phyloP scores from a whole-genome alignment of 352 stramenopile genomes.

The Salisapilia sapeloensis region DNA sequence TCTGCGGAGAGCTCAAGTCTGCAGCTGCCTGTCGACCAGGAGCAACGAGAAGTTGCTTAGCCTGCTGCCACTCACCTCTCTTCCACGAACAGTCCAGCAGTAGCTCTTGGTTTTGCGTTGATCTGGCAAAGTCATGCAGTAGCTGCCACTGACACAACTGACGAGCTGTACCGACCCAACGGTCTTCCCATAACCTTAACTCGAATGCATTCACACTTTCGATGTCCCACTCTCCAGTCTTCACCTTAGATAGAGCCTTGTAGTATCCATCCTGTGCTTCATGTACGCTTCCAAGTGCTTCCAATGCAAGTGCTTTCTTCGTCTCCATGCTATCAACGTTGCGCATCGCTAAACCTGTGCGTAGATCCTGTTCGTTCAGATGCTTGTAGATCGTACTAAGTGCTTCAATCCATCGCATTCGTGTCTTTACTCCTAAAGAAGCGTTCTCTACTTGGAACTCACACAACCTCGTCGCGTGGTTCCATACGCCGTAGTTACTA shows the following conservation, averaged over 20 bases:
- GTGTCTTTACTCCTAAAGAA: conserved; percentile 40
- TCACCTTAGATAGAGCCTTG: conserved; percentile 55
- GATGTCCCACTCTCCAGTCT: conserved; percentile 49
- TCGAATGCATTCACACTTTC: conserved; percentile 79
- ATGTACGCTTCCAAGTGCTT: conserved; percentile 68
- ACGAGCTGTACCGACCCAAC: conserved; percentile 84
- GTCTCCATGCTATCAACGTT: conserved; percentile 66
- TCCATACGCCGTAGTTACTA: conserved; percentile 74
- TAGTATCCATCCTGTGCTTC: conserved; percentile 83
- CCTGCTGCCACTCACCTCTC: conserved; percentile 74
- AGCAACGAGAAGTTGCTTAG: conserved; percentile 50
- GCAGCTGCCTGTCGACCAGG: conserved; percentile 21
- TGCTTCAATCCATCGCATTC: conserved; percentile 73
- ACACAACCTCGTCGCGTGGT: conserved; percentile 39
- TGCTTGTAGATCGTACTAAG: conserved; percentile 77
- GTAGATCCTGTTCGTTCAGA: conserved; percentile 70
- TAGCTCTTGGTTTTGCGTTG: conserved; percentile 84
- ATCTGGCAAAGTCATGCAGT: conserved; percentile 85
- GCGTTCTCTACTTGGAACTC: conserved; percentile 74
- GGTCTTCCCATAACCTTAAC: conserved; percentile 72
- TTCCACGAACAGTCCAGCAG: conserved; percentile 88
- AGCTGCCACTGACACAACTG: conserved; percentile 87
- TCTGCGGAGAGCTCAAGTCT: conserved; percentile 56
- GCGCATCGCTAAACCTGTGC: conserved; percentile 60
- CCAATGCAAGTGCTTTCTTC: conserved; percentile 43